Percentiles rank a stretch among this genome's conserved stretches.
Conservation (phyloP, 2,329 filamentous ascomycete genomes). For the Monosporascus sp. region DNA sequence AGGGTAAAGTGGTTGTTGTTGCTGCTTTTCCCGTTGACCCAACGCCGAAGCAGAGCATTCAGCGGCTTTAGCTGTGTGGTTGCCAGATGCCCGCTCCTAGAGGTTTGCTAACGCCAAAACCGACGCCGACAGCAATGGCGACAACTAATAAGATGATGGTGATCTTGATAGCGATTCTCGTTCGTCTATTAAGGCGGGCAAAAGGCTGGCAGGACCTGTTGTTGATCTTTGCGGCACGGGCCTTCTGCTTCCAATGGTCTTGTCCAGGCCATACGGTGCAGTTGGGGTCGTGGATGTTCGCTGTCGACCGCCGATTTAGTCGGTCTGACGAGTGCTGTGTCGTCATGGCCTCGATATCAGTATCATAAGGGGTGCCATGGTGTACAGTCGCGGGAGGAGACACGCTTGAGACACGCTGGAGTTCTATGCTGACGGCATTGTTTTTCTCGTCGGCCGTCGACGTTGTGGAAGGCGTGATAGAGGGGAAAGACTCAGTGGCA, state of each 20-base stretch:
- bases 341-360: slow-evolving; percentile 52
- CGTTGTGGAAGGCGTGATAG: slow-evolving; percentile 4
- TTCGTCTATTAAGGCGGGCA: slow-evolving; percentile 48
- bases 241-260: slow-evolving; percentile 56
- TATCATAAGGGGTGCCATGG: slow-evolving; percentile 49
- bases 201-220: slow-evolving; percentile 47
- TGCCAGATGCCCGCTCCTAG: slow-evolving; percentile 56
- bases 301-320: slow-evolving; percentile 23
- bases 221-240: slow-evolving; percentile 50
- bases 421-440: slow-evolving; percentile 22
- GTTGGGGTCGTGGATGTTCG: slow-evolving; percentile 38
- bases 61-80: slow-evolving; percentile 22
- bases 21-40: neutral
- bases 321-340: slow-evolving; percentile 34
- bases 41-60: too few relatives aligned
- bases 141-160: slow-evolving; percentile 47
- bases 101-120: slow-evolving; percentile 57
- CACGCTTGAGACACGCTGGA: slow-evolving; percentile 31
- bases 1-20: neutral
- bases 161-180: slow-evolving; percentile 51
- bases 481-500: slow-evolving; percentile 13
- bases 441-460: slow-evolving; percentile 11
- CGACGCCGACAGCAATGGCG: slow-evolving; percentile 50
- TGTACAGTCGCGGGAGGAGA: slow-evolving; percentile 41
- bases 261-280: slow-evolving; percentile 57